Base-by-base conservation (phyloP, 352 stramenopile genomes). In the Peronosclerospora sorghi region DNA sequence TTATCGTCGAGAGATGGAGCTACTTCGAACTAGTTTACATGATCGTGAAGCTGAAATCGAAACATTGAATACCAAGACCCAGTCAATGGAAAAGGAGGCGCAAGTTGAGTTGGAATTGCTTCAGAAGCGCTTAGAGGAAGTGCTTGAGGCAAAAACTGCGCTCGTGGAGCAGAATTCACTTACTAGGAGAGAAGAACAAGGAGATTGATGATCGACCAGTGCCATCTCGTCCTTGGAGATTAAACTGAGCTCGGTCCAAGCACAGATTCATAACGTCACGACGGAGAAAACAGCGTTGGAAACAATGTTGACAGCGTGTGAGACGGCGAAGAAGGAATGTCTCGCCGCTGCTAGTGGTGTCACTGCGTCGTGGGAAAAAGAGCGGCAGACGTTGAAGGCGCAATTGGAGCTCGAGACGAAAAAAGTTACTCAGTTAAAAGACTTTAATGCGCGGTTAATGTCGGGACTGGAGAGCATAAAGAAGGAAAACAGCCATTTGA, bases 401-500 rank as follows among this genome's bases (percentile, higher is more conserved):
- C 66, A 73, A 7, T 42, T 86, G 21, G 77, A 89, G 13, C 51
- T 66, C 2, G 77, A 89, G 42, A 63, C 62, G 8, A 83, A 86
- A 62, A 76, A 77, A 40, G 65, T 58, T 15, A 64, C 46, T 10
- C 70, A 83, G 42, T 45, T 90, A 28, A 86, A 84, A 54, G 71
- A 85, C 10, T 79, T 89, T 38, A 90, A 86, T 40, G 54, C 61
- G 7, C 69, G 71, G 9, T 28, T 90, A 14, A 70, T 89, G 58
- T 65, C 54, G n/a, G 69, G 72, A 35, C 32, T 86, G 24, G 86
- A 85, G 50, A 68, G 35, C 19, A 32, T 85, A 17, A 83, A 82
- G 51, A 81, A 89, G 56, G 72, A 86, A 38, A 89, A 86, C 47
- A 69, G 54, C 12, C 66, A 89, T 41, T 45, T 89, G 5, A 83